A percentile compares a stretch with the other conserved stretches of the same genome.
Evolutionary conservation across 768 basidiomycete species (phyloP).

Genomic region (Myochromella boudieri): DNA sequence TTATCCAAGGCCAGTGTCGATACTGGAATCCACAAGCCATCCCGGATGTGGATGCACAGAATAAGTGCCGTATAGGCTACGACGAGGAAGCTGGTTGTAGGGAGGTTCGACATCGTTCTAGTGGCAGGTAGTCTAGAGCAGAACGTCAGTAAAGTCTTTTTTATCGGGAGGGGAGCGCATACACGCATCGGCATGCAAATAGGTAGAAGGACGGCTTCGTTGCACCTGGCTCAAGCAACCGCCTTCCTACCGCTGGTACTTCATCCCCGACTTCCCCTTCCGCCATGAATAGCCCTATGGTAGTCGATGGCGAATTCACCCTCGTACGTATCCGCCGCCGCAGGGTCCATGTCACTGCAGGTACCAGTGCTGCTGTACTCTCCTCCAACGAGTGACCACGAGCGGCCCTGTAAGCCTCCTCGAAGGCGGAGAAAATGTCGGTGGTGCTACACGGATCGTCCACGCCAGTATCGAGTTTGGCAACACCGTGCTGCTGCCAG

Average conservation of each 20-base stretch:
- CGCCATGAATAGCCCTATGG: too few species aligned
- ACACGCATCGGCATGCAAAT: background rate
- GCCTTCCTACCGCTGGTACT: background rate
- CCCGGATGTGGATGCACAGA: constrained; percentile 69
- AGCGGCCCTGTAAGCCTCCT: constrained; percentile 9
- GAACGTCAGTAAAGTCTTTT: too few species aligned
- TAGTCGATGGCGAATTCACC: too few species aligned
- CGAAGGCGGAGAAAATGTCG: background rate
- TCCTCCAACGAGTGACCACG: constrained; percentile 3
- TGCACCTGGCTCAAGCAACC: constrained; percentile 2
- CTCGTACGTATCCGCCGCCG: constrained; percentile 3
- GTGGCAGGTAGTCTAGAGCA: too few species aligned
- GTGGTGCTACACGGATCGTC: background rate
- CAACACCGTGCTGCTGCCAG: too few species aligned
- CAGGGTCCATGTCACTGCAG: constrained; percentile 12
- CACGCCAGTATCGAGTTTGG: constrained; percentile 6
- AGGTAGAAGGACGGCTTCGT: background rate
- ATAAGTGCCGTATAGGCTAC: constrained; percentile 46
- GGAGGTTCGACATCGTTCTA: too few species aligned
- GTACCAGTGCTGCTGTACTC: background rate
- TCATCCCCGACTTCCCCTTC: too few species aligned
- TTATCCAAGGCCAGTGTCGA: background rate
- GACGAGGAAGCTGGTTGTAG: constrained; percentile 15
- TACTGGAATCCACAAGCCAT: constrained; percentile 50
- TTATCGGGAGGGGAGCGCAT: background rate